These are phyloP conservation scores for Dendrobium catenatum DNA, from an alignment of 106 monocot species.

Conservation along the genomic window DNA sequence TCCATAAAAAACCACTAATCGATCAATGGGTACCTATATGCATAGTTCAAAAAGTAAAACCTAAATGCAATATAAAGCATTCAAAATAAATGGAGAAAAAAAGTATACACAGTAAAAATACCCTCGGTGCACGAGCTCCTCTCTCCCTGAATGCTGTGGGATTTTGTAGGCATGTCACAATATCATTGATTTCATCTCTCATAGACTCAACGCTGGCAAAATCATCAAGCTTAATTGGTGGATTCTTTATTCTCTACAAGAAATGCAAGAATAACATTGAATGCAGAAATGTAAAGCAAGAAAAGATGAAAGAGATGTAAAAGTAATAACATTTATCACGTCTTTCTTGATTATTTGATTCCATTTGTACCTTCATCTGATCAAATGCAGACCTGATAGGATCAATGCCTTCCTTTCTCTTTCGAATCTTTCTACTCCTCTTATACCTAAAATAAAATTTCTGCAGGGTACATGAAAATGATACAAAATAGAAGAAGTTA, in stretches of 20 bases:
- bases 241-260: conserved; percentile 82
- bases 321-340: background rate
- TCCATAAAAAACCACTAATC: background rate
- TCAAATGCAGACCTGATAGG: conserved; percentile 88
- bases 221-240: conserved; percentile 65
- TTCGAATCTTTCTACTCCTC: conserved; percentile 33
- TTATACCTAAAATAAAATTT: conserved; percentile 49
- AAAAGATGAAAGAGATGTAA: background rate
- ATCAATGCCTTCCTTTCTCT: conserved; percentile 64
- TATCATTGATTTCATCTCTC: conserved; percentile 88
- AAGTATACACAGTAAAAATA: conserved; percentile 16
- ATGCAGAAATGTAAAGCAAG: background rate
- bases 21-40: background rate
- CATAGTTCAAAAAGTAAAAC: background rate
- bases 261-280: background rate
- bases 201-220: conserved; percentile 86
- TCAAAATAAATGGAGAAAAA: background rate
- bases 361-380: conserved; percentile 70
- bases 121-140: conserved; percentile 83
- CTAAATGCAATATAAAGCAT: conserved; percentile 1
- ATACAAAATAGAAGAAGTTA: background rate
- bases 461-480: conserved; percentile 25
- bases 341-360: conserved; percentile 2
- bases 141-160: conserved; percentile 74
- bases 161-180: conserved; percentile 77